Base-by-base conservation (phyloP, 768 basidiomycete species). In the Pisolithus orientalis region DNA sequence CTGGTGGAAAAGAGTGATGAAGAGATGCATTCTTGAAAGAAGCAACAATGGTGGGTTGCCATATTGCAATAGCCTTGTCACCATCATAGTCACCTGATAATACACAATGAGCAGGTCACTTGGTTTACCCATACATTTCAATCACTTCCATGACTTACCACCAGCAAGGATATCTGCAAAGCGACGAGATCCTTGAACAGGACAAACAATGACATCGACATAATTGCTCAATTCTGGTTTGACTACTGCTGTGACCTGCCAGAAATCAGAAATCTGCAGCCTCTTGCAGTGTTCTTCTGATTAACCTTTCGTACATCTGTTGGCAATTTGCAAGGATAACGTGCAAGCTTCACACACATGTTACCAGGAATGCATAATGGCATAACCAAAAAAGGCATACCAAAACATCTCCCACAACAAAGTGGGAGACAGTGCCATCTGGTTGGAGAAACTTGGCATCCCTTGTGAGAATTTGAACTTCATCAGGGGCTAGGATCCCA, bases 311-410 rank as follows among this genome's bases (percentile, higher is more conserved):
- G 81, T 0, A 79, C 72, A 62, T 88, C 85, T 0, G 78, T 82
- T 1, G 85, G 83, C 1, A 86, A 65, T 55, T 84, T 85, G 65
- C 85, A 87, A n/a, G 85, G 85, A 62, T 82, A 75, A 24, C 84
- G 69, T 2, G 80, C 81, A 10, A 87, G 66, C 80, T 82, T 52
- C 6, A 31, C 1, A 28, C 16, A 7, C 16, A 27, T 6, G 5
- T 27, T 11, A 4, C 32, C 24, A 29, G 9, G 1, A 48, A 16
- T 34, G 38, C 27, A 47, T 39, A 32, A 17, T 7, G 9, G 31
- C 8, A 29, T 39, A n/a, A 29, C 31, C 32, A 9, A 11, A 17
- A 59, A 17, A 8, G 9, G 11, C 72, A 54, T 55, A 81, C 80
- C 54, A 88, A 62, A 9, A 84, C 79, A 57, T 82, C 77, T 0